Evolutionary conservation across 345 rosid genomes (phyloP).

Genomic region (Pistacia atlantica): DNA sequence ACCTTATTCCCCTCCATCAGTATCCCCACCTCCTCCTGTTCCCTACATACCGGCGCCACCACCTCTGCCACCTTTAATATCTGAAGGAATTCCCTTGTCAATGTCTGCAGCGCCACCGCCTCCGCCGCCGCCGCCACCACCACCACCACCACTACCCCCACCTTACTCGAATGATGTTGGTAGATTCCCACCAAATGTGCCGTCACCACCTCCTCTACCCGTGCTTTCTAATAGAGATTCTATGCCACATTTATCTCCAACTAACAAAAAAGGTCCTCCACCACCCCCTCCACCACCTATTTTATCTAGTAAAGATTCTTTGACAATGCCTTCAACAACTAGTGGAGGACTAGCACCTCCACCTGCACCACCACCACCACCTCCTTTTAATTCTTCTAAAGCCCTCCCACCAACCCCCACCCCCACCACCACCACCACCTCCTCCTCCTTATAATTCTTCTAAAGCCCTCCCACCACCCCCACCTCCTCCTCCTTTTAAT

Average conservation of each 20-base stretch:
- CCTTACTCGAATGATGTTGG: constrained; percentile 23
- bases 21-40: constrained; percentile 26
- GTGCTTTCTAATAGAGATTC: constrained; percentile 25
- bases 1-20: constrained; percentile 31
- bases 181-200: not conserved
- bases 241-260: constrained; percentile 17
- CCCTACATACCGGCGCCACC: constrained; percentile 30
- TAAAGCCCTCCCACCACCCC: no score
- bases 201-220: not conserved
- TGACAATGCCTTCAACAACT: not conserved
- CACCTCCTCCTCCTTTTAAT: constrained; percentile 12
- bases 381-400: constrained; percentile 13
- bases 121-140: constrained; percentile 17
- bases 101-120: constrained; percentile 16
- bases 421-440: constrained; percentile 40
- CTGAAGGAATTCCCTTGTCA: constrained; percentile 1
- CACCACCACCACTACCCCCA: constrained; percentile 29
- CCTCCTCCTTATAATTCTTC: not conserved
- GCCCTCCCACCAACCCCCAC: constrained; percentile 17
- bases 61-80: constrained; percentile 18
- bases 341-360: constrained; percentile 16
- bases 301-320: constrained; percentile 19
- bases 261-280: constrained; percentile 11
- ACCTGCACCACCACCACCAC: constrained; percentile 9
- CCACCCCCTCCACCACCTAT: constrained; percentile 15